A percentile compares a stretch with the other conserved stretches of the same genome.
Evolutionary conservation across 192 early-diverging fungal species (phyloP).

Genomic region (Geranomyces variabilis): DNA sequence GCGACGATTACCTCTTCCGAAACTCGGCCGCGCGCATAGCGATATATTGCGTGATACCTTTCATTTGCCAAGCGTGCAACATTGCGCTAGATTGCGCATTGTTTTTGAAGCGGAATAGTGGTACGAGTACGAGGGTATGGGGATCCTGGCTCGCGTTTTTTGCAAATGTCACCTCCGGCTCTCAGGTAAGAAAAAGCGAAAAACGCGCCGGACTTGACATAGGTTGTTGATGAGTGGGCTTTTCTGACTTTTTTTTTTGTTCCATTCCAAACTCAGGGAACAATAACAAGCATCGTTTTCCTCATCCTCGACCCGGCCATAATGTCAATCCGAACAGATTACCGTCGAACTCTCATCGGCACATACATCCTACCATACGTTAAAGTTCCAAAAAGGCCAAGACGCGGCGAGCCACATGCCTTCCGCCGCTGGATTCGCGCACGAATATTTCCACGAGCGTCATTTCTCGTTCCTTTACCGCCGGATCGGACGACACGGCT

Average conservation of each 20-base stretch:
- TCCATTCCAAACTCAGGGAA: not conserved
- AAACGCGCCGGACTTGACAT: no score
- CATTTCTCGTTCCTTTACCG: not conserved
- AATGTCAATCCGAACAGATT: not conserved
- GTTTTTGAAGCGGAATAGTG: not conserved
- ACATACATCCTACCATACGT: not conserved
- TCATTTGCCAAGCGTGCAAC: constrained; percentile 4
- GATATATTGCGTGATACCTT: constrained; percentile 4
- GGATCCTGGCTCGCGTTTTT: not conserved
- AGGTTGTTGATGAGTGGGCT: no score
- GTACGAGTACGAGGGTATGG: not conserved
- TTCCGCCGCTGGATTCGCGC: not conserved
- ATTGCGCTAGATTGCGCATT: not conserved
- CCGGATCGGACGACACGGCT: not conserved
- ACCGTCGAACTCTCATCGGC: not conserved
- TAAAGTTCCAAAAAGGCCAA: not conserved
- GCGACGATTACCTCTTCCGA: not conserved
- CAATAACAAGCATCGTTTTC: not conserved
- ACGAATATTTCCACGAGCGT: not conserved
- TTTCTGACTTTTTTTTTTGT: not conserved
- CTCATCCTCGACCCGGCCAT: constrained; percentile 10
- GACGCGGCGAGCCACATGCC: not conserved
- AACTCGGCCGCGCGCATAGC: constrained; percentile 7
- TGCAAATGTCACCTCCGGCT: constrained; percentile 1
- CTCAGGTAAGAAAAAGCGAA: not conserved